Evolutionary conservation across 345 rosid species (phyloP), one percentile per base, ranked within the genome.

Genomic region (Ailanthus altissimus): DNA sequence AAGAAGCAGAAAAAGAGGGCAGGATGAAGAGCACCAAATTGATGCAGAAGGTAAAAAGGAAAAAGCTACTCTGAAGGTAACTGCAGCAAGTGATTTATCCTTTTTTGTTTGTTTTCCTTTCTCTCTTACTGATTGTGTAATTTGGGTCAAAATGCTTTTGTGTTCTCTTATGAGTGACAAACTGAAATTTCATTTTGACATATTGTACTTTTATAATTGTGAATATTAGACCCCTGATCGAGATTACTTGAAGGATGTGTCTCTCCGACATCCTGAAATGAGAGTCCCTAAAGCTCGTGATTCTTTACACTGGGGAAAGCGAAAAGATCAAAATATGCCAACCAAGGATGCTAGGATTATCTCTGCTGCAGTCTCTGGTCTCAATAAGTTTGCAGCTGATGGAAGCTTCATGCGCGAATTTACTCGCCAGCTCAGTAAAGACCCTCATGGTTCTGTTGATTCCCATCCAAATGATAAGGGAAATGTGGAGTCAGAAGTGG

Each of bases 241-340:
- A 79, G 90, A 86, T 60, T 90, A 93, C 85, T 83, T 90, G 84
- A 88, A 83, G 75, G 90, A 81, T 82, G 90, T 88, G 58, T 88
- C 98, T 65, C 57, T 74, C 60, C 84, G 83, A 8, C 89, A 84
- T 84, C 84, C 85, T 81, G 85, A 83, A 57, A 86, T 96, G 90
- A 88, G 83, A 79, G 87, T 91, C 49, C 98, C 99, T 9, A 92
- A 91, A 82, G 86, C 79, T 28, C 87, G 71, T 67, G 87, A 87
- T 75, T 85, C 90, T 4, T 86, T 92, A 72, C 90, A 94, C 0
- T 92, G 99, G 99, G 86, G 94, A 73, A 96, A 87, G 75, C 88
- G 61, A 59, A 91, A 84, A 75, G 69, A 80, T 61, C 89, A 83
- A 61, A 77, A 76, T 54, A 75, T 75, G 77, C 77, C 87, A 78